phyloP scores from a whole-genome alignment of 2,329 filamentous ascomycete genomes.

The Cadophora luteo-olivacea region DNA sequence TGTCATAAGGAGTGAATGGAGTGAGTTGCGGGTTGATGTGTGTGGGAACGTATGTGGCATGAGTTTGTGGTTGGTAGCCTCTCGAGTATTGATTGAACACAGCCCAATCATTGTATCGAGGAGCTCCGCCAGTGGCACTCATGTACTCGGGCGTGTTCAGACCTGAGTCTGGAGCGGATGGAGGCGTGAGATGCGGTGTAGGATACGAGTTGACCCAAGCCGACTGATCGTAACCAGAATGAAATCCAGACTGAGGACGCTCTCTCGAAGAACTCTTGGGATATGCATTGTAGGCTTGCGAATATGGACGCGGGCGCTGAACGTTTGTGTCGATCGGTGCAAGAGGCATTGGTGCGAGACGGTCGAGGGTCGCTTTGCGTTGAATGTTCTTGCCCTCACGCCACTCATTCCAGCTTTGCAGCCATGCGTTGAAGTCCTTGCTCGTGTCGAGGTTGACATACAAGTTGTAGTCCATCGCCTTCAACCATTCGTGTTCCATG shows the following conservation, averaged over 20 bases:
- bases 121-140: constrained; percentile 52
- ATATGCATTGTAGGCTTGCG: constrained; percentile 53
- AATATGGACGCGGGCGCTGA: constrained; percentile 49
- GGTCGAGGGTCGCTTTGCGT: constrained; percentile 45
- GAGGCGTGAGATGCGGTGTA: constrained; percentile 53
- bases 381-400: constrained; percentile 52
- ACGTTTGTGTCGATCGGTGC: constrained; percentile 66
- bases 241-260: constrained; percentile 41
- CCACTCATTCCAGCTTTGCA: constrained; percentile 70
- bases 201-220: constrained; percentile 45
- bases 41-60: constrained; percentile 48
- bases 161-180: constrained; percentile 59
- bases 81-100: constrained; percentile 56
- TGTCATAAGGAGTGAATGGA: constrained; percentile 51
- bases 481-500: constrained; percentile 73
- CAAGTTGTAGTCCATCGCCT: constrained; percentile 70
- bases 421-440: constrained; percentile 69
- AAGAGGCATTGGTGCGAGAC: constrained; percentile 48
- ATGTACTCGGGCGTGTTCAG: constrained; percentile 61
- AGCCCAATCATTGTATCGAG: constrained; percentile 59
- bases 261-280: constrained; percentile 50
- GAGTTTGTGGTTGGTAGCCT: constrained; percentile 42
- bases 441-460: constrained; percentile 70
- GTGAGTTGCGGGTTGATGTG: constrained; percentile 55
- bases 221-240: constrained; percentile 41